Conservation (phyloP, 768 basidiomycete genomes). For the Tubosaeta sp. region DNA sequence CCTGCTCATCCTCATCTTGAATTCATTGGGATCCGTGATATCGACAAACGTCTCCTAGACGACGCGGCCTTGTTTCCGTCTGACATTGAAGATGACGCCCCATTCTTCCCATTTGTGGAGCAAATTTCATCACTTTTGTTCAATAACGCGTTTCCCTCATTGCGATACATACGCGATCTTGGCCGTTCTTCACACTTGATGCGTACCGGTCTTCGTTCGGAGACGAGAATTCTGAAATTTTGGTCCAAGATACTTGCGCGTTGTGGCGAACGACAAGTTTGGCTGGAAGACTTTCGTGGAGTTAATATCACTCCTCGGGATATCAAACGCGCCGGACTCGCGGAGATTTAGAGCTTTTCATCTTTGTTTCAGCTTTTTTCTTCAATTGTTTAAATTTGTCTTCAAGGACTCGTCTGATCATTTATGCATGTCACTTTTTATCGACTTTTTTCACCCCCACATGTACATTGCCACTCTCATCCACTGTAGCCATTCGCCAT, state of each 20-base stretch:
- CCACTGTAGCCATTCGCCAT: constrained; percentile 28
- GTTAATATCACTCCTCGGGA: constrained; percentile 50
- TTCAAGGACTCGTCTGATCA: constrained; percentile 5
- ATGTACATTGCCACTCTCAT: constrained; percentile 29
- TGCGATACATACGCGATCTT: constrained; percentile 62
- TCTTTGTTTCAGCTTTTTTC: neutral
- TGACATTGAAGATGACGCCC: constrained; percentile 37
- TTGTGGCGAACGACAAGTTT: constrained; percentile 53
- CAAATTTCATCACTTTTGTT: constrained; percentile 60
- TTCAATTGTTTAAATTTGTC: neutral
- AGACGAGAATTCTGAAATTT: constrained; percentile 39
- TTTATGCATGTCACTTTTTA: constrained; percentile 20
- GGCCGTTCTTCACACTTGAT: constrained; percentile 55
- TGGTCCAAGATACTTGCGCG: constrained; percentile 47
- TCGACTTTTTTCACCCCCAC: constrained; percentile 12
- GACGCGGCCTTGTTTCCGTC: constrained; percentile 35
- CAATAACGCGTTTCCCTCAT: constrained; percentile 55
- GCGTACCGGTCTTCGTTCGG: constrained; percentile 35
- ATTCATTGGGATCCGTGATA: constrained; percentile 69
- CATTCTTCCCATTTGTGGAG: constrained; percentile 62
- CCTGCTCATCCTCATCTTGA: constrained; percentile 57
- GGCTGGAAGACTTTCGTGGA: constrained; percentile 62
- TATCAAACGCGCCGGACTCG: constrained; percentile 34
- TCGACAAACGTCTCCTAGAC: constrained; percentile 57
- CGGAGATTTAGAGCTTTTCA: constrained; percentile 6